These are phyloP conservation scores for Auxenochlorella pyrenoidosa DNA, from an alignment of 139 green algal species.

Conservation along the genomic window DNA sequence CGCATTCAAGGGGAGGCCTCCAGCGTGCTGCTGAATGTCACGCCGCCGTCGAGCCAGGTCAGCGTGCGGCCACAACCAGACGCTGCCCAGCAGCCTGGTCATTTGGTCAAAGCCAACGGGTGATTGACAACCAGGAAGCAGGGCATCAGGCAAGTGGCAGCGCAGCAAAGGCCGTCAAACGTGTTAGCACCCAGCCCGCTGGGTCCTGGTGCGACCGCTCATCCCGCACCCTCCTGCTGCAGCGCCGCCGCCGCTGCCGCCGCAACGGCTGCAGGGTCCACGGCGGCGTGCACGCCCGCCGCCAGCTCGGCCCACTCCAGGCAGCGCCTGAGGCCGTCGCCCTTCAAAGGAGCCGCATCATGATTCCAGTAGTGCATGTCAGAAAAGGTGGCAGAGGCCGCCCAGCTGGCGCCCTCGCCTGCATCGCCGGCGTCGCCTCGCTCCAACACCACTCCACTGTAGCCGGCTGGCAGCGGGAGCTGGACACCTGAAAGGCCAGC, in stretches of 20 bases:
- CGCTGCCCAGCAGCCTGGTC: no score
- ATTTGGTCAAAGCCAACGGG: no score
- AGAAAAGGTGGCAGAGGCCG: slow-evolving; percentile 14
- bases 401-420: slow-evolving; percentile 21
- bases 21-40: no score
- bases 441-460: slow-evolving; percentile 41
- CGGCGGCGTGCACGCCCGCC: neutral
- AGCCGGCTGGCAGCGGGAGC: slow-evolving; percentile 50
- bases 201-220: no score
- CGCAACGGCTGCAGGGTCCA: neutral
- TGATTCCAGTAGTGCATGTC: slow-evolving; percentile 49
- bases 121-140: no score
- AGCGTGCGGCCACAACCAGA: no score
- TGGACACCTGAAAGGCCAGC: neutral
- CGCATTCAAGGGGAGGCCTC: no score
- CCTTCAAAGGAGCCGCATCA: slow-evolving; percentile 32
- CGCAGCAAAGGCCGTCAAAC: no score
- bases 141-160: no score
- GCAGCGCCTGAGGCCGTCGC: slow-evolving; percentile 44
- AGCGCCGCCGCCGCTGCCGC: neutral
- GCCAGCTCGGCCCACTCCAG: slow-evolving; percentile 52
- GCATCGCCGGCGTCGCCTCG: neutral
- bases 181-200: no score
- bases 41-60: no score
- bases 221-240: neutral